phyloP scores from a whole-genome alignment of 208 protist species.

The Naegleria fowleri region DNA sequence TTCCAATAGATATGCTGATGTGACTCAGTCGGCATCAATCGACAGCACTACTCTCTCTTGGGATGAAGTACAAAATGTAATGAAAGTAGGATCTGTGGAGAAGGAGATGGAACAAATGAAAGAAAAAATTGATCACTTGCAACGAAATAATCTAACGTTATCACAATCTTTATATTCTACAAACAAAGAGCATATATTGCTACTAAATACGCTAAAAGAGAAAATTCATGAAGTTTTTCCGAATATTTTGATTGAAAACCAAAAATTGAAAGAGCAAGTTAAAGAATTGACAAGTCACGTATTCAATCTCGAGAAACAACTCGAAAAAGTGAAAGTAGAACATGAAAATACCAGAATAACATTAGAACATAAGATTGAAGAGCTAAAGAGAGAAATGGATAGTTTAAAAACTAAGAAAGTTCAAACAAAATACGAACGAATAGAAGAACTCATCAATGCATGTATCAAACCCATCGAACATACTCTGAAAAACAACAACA shows the following conservation, averaged over 20 bases:
- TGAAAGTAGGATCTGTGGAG: neutral
- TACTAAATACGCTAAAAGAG: neutral
- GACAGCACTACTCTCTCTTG: neutral
- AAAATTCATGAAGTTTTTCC: constrained; percentile 1
- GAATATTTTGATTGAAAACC: neutral
- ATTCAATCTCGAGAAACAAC: neutral
- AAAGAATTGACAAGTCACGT: neutral
- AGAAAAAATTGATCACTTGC: neutral
- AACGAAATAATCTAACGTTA: neutral
- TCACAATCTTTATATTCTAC: neutral
- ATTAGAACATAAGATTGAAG: neutral
- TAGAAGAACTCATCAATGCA: neutral
- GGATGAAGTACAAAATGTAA: neutral
- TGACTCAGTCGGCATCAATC: neutral
- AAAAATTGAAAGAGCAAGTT: neutral
- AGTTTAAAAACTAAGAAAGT: neutral
- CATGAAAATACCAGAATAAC: neutral
- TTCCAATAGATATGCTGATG: neutral
- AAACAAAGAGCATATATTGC: neutral
- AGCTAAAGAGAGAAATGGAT: neutral
- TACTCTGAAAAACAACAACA: neutral
- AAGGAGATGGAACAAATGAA: neutral
- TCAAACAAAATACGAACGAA: neutral
- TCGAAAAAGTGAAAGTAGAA: neutral
- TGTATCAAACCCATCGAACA: neutral